Evolutionary conservation across 1,139 yeast species (phyloP).

Genomic region (Wickerhamiella infanticola): DNA sequence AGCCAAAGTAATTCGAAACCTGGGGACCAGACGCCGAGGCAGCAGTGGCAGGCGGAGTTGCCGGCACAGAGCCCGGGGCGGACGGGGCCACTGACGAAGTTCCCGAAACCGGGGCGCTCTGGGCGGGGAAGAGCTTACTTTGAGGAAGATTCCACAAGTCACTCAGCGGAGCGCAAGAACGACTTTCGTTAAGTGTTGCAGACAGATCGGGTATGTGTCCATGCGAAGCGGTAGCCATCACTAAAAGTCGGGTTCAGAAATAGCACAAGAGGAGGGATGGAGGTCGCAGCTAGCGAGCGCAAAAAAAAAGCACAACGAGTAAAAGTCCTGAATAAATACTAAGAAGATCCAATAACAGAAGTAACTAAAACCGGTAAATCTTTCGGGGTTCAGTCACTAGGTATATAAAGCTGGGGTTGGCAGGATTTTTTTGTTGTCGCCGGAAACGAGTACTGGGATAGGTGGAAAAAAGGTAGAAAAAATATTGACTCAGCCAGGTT

Average conservation of each 20-base stretch:
- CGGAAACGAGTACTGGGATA: background rate
- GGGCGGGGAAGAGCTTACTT: conserved; percentile 1
- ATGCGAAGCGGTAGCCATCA: conserved; percentile 16
- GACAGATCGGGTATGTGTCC: conserved; percentile 16
- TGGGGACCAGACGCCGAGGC: conserved; percentile 3
- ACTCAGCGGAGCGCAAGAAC: conserved; percentile 14
- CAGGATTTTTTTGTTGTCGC: background rate
- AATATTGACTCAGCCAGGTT: background rate
- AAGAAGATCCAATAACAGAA: background rate
- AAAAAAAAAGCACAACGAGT: background rate
- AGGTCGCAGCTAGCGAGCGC: background rate
- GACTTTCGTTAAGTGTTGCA: conserved; percentile 13
- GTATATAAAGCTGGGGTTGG: background rate
- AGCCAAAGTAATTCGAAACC: background rate
- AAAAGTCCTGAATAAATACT: background rate
- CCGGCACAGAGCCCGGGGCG: background rate
- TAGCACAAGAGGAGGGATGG: background rate
- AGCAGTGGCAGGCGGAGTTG: conserved; percentile 4
- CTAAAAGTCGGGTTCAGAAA: background rate
- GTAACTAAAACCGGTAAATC: background rate
- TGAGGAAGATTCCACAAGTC: conserved; percentile 20
- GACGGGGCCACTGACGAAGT: background rate
- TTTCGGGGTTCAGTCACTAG: background rate
- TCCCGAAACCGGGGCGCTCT: background rate
- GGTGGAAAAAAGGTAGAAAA: background rate